These are phyloP conservation scores for Trichoderma pleuroti DNA, from an alignment of 2,329 filamentous ascomycete genomes.

Conservation along the genomic window DNA sequence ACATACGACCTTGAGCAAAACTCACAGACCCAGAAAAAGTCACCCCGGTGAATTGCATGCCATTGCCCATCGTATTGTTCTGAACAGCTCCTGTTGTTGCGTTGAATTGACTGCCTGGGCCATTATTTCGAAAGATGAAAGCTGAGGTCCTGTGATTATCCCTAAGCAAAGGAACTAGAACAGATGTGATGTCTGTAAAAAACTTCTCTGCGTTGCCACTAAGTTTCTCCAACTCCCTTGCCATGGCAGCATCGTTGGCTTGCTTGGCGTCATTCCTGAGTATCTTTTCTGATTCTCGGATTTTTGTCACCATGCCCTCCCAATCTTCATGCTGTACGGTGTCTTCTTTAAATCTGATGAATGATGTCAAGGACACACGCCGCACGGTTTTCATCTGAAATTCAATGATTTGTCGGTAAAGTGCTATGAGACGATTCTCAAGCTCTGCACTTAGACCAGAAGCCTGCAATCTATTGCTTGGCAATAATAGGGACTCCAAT, in stretches of 20 bases:
- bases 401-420: neutral
- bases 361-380: neutral
- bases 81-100: neutral
- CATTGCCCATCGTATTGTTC: neutral
- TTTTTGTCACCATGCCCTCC: neutral
- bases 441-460: neutral
- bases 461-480: neutral
- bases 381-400: neutral
- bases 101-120: neutral
- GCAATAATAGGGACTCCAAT: neutral
- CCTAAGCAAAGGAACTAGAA: neutral
- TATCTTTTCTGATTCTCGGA: neutral
- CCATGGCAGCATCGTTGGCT: neutral
- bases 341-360: neutral
- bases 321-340: neutral
- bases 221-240: neutral
- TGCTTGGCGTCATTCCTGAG: neutral
- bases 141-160: neutral
- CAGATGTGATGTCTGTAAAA: rapidly evolving
- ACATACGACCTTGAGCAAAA: no score
- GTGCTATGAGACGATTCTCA: neutral
- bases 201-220: neutral
- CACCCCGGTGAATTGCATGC: neutral
- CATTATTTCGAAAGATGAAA: neutral
- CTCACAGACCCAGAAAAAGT: neutral